Base-by-base conservation (phyloP, 2,329 filamentous ascomycete species). In the Sporothrix euskadiensis region DNA sequence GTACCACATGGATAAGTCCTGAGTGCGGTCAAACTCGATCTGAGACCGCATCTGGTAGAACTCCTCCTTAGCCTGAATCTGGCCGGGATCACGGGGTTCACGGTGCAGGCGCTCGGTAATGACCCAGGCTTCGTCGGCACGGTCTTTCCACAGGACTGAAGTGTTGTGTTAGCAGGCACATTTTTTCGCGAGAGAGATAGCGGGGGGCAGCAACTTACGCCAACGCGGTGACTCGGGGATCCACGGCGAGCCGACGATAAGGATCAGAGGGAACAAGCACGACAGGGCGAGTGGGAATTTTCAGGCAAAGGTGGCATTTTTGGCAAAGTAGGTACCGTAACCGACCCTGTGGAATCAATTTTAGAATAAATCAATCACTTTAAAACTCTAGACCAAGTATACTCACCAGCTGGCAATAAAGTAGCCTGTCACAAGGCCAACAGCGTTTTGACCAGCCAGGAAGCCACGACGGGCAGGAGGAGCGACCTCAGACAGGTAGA, bases 31-130 rank as follows among this genome's bases (percentile, higher is more conserved):
- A n/a, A 82, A 77, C 63, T 83, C 81, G 69, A 82, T 78, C 75
- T 85, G 84, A 73, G 82, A 81, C 75, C 81, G 80, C 78, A 85
- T 84, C 68, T 83, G 80, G 74, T 81, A 81, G 76, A 83, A 84
- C 74, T 85, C 83, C 69, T 82, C 81, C 14, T 77, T 77, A 12
- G 83, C 83, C 66, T 79, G 76, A n/a, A 78, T 74, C 69, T 83
- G 79, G 10, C 82, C 75, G 0, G 78, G 77, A 74, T 84, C 83
- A n/a, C 79, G 78, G 1, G 79, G 78, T 6, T 77, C 81, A 52
- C 79, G 78, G 76, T 86, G 84, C 26, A 86, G 78, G 3, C 81
- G 79, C 59, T 80, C 79, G 56, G 84, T 77, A 16, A 84, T 79
- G 6, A 79, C 78, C 44, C 80, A 79, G 1, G 83, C 83, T 76